phyloP scores from a whole-genome alignment of 257 asterid genomes.

The Solanum stenotomum region DNA sequence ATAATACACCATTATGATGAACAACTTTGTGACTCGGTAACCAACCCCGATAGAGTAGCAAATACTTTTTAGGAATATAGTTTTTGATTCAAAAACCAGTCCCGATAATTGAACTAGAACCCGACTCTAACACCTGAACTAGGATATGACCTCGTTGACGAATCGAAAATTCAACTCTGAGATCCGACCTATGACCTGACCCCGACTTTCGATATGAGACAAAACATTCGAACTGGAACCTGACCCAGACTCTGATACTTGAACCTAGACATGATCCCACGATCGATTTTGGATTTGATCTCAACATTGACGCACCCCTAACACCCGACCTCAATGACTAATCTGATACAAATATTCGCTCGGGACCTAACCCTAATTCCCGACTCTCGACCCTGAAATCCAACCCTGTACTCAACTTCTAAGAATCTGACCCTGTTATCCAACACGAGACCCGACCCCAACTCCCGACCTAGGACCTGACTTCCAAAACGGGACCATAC shows the following conservation, averaged over 20 bases:
- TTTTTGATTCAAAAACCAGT: no score
- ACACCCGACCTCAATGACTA: neutral
- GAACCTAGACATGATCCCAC: neutral
- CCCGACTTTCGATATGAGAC: neutral
- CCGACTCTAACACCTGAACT: neutral
- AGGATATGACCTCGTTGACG: neutral
- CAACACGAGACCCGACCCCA: neutral
- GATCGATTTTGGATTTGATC: neutral
- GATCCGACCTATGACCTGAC: neutral
- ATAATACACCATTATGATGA: neutral
- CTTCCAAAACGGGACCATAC: no score
- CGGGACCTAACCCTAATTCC: neutral
- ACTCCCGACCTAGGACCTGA: no score
- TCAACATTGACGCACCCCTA: neutral
- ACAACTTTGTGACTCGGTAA: neutral
- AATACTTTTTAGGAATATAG: no score
- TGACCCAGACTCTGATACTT: neutral
- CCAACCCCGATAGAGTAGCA: neutral
- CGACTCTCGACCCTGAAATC: neutral
- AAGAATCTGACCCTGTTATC: neutral
- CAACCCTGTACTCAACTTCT: neutral
- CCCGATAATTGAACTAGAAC: no score
- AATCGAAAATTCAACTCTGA: neutral
- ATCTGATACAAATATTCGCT: fast-evolving
- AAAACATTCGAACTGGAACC: neutral